Conservation (phyloP, 2,329 filamentous ascomycete species). For the Didymella exigua region DNA sequence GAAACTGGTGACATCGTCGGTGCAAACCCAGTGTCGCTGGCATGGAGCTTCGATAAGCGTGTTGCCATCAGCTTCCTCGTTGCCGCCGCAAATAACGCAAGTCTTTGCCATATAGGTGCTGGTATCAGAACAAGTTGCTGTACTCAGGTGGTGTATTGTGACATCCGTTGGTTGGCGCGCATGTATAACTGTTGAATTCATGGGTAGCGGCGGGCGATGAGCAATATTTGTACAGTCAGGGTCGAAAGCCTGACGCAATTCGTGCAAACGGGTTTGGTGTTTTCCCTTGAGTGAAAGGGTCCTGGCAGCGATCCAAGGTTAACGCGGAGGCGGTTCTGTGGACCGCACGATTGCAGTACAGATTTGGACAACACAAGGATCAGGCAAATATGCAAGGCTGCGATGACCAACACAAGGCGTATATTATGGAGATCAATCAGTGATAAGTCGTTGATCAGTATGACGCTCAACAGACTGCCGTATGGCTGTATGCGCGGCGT, state of each 20-base stretch:
- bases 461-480: too few relatives aligned
- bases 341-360: too few relatives aligned
- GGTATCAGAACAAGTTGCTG: not conserved
- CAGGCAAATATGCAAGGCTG: not conserved
- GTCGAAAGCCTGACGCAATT: not conserved
- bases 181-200: not conserved
- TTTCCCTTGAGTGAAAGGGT: not conserved
- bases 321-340: not conserved
- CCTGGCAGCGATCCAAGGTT: not conserved
- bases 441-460: too few relatives aligned
- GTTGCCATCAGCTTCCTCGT: conserved; percentile 24
- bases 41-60: conserved; percentile 31
- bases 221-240: not conserved
- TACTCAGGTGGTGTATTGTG: not conserved
- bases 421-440: too few relatives aligned
- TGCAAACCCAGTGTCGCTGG: conserved; percentile 32
- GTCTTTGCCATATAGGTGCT: conserved; percentile 15
- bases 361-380: not conserved
- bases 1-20: conserved; percentile 27
- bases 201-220: not conserved
- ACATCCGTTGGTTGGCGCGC: not conserved
- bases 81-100: conserved; percentile 34
- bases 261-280: not conserved
- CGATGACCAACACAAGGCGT: not conserved
- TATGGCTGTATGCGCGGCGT: too few relatives aligned